Evolutionary conservation across 495 filamentous ascomycete genomes (phyloP).

Genomic region (Peziza echinospora): DNA sequence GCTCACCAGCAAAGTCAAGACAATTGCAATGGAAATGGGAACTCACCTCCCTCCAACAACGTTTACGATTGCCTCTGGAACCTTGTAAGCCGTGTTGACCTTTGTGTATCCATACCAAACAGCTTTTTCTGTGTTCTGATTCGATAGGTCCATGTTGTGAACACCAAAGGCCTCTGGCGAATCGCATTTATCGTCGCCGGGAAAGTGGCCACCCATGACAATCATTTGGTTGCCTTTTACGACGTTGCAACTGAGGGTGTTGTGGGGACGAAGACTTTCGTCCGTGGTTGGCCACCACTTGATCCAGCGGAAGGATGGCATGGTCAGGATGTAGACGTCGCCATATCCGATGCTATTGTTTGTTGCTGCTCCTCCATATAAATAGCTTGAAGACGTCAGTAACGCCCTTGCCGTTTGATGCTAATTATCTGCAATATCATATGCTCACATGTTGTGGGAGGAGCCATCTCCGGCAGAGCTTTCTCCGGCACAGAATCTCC

Average conservation of each 20-base stretch:
- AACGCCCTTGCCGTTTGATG: too few species aligned
- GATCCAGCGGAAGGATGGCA: constrained; percentile 38
- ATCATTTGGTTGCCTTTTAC: constrained; percentile 27
- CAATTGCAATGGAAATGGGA: neutral
- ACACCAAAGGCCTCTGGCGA: constrained; percentile 20
- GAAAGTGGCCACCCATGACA: constrained; percentile 26
- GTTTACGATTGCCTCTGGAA: constrained; percentile 24
- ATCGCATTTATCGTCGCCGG: constrained; percentile 17
- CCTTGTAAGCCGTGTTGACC: constrained; percentile 23
- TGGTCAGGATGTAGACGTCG: constrained; percentile 34
- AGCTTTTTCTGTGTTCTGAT: constrained; percentile 18
- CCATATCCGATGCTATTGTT: constrained; percentile 26
- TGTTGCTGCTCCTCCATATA: constrained; percentile 29
- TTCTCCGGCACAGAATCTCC: constrained; percentile 33
- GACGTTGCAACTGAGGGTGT: constrained; percentile 30
- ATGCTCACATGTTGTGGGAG: constrained; percentile 34
- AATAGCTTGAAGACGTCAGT: constrained; percentile 23
- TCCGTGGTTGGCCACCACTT: constrained; percentile 23
- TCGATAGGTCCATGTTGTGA: constrained; percentile 27
- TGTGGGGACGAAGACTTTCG: constrained; percentile 20
- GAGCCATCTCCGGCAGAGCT: constrained; percentile 33
- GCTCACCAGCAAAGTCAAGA: constrained; percentile 4
- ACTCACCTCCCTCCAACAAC: constrained; percentile 27
- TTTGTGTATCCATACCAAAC: constrained; percentile 24
- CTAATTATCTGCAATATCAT: too few species aligned